These are phyloP conservation scores for Microbotryomycetes sp. DNA, from an alignment of 1,284 basidiomycete species.

Conservation along the genomic window DNA sequence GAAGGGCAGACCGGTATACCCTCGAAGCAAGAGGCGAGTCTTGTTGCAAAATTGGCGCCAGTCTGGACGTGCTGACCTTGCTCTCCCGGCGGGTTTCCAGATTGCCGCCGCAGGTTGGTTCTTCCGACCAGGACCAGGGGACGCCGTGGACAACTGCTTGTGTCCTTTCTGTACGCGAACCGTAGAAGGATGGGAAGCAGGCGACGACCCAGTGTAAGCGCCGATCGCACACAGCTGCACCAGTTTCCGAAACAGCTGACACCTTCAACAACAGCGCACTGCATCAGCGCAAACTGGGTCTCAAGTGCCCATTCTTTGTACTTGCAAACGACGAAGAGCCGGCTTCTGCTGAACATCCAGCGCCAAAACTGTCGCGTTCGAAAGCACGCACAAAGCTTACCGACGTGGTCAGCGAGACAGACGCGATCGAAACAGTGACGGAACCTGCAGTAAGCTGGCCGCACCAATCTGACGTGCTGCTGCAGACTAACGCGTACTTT, in stretches of 20 bases:
- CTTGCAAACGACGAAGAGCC: not conserved
- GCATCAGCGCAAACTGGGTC: constrained; percentile 21
- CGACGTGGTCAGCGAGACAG: not conserved
- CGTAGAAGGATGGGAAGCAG: constrained; percentile 25
- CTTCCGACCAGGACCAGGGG: constrained; percentile 11
- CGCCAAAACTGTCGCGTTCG: not conserved
- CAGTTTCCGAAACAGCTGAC: too few relatives aligned
- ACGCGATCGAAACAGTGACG: not conserved
- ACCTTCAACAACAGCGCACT: constrained; percentile 12
- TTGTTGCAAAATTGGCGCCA: not conserved
- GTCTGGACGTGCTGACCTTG: not conserved
- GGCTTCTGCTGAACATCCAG: not conserved
- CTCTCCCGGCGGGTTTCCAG: not conserved
- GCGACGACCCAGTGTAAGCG: constrained; percentile 25
- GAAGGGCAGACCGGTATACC: constrained; percentile 13
- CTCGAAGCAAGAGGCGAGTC: constrained; percentile 15
- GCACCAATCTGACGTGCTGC: not conserved
- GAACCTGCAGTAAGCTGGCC: not conserved
- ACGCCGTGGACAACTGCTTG: constrained; percentile 8
- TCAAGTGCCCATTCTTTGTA: constrained; percentile 27
- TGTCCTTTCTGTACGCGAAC: constrained; percentile 23
- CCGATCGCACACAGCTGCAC: too few relatives aligned
- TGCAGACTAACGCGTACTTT: not conserved
- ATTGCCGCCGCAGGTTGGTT: constrained; percentile 24
- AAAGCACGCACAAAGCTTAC: not conserved